Percentiles rank a stretch among this genome's conserved stretches.
These are phyloP conservation scores for Dictyophora rubrovolvata DNA, from an alignment of 768 basidiomycete species.

Conservation along the genomic window DNA sequence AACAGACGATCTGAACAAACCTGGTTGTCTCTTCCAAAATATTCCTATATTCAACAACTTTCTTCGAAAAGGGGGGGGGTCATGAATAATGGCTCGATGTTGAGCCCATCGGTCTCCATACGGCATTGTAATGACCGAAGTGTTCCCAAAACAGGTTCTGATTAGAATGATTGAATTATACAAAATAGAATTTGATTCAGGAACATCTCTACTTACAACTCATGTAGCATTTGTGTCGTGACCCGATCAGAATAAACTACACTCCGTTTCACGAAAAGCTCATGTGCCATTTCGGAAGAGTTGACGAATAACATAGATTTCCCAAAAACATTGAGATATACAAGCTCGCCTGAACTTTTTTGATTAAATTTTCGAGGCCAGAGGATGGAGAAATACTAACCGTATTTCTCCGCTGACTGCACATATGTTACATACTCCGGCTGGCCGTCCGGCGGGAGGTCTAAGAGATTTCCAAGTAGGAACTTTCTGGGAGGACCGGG, in stretches of 20 bases:
- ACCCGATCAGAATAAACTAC: conserved; percentile 20
- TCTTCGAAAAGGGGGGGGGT: no score
- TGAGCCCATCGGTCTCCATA: no score
- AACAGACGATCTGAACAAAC: no score
- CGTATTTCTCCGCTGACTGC: neutral
- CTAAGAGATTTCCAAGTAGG: neutral
- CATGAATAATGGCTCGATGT: no score
- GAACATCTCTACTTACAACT: neutral
- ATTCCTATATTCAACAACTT: no score
- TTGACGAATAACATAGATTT: conserved; percentile 16
- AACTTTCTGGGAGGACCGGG: neutral
- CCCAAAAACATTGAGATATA: conserved; percentile 2
- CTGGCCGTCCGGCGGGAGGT: neutral
- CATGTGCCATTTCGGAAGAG: conserved; percentile 20
- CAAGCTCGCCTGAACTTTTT: neutral
- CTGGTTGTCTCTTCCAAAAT: no score
- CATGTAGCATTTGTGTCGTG: conserved; percentile 5
- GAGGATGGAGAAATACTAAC: neutral
- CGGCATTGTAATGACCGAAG: no score
- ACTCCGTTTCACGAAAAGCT: conserved; percentile 19
- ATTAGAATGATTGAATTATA: neutral
- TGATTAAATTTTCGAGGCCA: neutral
- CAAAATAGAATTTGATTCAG: no score
- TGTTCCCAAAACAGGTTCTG: no score
- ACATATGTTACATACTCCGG: neutral